Conservation (phyloP, 495 filamentous ascomycete species). For the Penicillium subrubescens region DNA sequence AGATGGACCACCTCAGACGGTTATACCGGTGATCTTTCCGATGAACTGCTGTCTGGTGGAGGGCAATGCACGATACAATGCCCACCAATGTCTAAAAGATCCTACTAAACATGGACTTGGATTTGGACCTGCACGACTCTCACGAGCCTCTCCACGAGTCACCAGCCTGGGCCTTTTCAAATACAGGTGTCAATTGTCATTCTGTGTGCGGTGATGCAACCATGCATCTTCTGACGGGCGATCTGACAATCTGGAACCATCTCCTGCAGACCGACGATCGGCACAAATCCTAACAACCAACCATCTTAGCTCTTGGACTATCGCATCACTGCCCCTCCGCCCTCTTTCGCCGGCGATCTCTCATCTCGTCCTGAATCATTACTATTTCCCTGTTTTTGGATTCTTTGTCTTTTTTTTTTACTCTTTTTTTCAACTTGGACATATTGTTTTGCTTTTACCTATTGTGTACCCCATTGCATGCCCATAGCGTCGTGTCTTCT, state of each 20-base stretch:
- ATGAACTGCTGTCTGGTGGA: not conserved
- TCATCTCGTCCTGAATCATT: not conserved
- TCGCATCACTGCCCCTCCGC: no score
- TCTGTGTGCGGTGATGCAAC: constrained; percentile 4
- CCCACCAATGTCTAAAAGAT: not conserved
- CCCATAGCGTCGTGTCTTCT: constrained; percentile 3
- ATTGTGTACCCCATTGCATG: not conserved
- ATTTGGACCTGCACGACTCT: not conserved
- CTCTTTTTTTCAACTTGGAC: not conserved
- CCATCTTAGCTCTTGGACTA: not conserved
- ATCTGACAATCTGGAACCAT: not conserved
- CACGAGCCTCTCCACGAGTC: not conserved
- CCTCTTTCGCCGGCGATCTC: not conserved
- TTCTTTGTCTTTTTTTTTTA: not conserved
- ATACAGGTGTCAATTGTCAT: not conserved
- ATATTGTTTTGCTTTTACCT: not conserved
- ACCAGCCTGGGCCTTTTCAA: not conserved
- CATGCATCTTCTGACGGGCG: not conserved
- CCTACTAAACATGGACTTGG: not conserved
- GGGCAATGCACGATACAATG: not conserved
- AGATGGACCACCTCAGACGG: not conserved
- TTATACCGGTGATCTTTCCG: not conserved
- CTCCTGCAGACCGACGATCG: constrained; percentile 8
- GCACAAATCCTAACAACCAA: not conserved
- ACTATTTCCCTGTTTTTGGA: not conserved